A percentile compares a stretch with the other conserved stretches of the same genome.
These are phyloP conservation scores for Ogataea pignaliae DNA, from an alignment of 805 yeast genomes.

Conservation along the genomic window DNA sequence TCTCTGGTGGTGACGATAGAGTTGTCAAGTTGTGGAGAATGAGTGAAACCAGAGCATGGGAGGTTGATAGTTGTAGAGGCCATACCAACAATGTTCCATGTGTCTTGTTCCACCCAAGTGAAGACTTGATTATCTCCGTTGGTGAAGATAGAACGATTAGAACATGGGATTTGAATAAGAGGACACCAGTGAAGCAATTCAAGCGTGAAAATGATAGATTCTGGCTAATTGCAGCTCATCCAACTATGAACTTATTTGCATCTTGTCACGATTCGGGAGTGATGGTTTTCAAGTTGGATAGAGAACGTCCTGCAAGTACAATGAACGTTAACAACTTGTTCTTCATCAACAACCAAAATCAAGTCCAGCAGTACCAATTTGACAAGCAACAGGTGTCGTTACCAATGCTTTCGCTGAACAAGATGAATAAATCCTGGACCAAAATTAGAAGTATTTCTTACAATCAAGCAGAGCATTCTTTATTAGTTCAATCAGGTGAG, in stretches of 20 bases:
- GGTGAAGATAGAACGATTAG: constrained; percentile 95
- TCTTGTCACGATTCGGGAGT: constrained; percentile 97
- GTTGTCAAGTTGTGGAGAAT: constrained; percentile 95
- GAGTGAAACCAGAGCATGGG: constrained; percentile 98
- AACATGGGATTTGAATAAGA: constrained; percentile 93
- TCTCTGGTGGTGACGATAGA: constrained; percentile 94
- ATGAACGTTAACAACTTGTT: constrained; percentile 67
- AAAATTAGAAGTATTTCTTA: constrained; percentile 81
- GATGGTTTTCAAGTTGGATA: constrained; percentile 94
- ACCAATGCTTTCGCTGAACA: constrained; percentile 80
- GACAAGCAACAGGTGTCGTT: constrained; percentile 57
- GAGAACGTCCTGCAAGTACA: constrained; percentile 93
- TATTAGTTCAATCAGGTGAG: constrained; percentile 76
- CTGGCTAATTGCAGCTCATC: constrained; percentile 90
- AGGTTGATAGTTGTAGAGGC: constrained; percentile 97
- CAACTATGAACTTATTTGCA: constrained; percentile 86
- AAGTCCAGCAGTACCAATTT: constrained; percentile 76
- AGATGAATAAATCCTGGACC: constrained; percentile 81
- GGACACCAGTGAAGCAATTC: constrained; percentile 91
- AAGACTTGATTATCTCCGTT: constrained; percentile 87
- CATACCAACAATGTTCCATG: constrained; percentile 91
- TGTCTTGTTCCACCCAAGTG: constrained; percentile 88
- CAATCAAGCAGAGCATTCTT: constrained; percentile 88
- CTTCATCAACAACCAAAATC: constrained; percentile 79
- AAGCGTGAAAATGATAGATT: constrained; percentile 91